phyloP scores from a whole-genome alignment of 1,284 basidiomycete genomes.

The Naganishia albida region DNA sequence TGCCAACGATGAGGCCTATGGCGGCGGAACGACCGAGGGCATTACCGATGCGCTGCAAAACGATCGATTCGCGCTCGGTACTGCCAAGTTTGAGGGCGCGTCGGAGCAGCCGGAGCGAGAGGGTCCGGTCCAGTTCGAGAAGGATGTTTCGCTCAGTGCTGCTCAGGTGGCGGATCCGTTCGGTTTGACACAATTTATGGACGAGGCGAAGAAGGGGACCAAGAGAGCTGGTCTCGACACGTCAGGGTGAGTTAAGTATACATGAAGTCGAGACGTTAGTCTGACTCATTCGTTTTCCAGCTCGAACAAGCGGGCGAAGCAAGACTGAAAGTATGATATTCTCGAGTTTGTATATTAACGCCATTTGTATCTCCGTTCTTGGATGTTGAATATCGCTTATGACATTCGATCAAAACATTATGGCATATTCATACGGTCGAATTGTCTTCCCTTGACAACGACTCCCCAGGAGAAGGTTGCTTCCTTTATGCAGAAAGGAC shows the following conservation, averaged over 20 bases:
- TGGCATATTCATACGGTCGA: too few relatives aligned
- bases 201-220: constrained; percentile 90
- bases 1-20: constrained; percentile 84
- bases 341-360: background rate
- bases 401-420: too few relatives aligned
- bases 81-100: constrained; percentile 74
- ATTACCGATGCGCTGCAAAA: constrained; percentile 85
- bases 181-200: constrained; percentile 93
- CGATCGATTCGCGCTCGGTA: constrained; percentile 92
- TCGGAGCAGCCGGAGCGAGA: constrained; percentile 74
- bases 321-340: constrained; percentile 21
- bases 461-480: background rate
- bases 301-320: constrained; percentile 32
- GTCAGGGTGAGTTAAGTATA: constrained; percentile 35
- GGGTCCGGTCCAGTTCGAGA: constrained; percentile 99
- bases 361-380: constrained; percentile 16
- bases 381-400: background rate
- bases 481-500: background rate
- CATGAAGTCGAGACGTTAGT: background rate
- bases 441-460: too few relatives aligned
- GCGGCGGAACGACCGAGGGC: constrained; percentile 91
- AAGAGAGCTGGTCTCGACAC: constrained; percentile 66
- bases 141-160: constrained; percentile 66
- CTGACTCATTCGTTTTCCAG: background rate
- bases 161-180: constrained; percentile 75